A percentile compares a stretch with the other conserved stretches of the same genome.
These are phyloP conservation scores for Hordeum pubiflorum DNA, from an alignment of 202 grass and related monocot genomes.

Conservation along the genomic window DNA sequence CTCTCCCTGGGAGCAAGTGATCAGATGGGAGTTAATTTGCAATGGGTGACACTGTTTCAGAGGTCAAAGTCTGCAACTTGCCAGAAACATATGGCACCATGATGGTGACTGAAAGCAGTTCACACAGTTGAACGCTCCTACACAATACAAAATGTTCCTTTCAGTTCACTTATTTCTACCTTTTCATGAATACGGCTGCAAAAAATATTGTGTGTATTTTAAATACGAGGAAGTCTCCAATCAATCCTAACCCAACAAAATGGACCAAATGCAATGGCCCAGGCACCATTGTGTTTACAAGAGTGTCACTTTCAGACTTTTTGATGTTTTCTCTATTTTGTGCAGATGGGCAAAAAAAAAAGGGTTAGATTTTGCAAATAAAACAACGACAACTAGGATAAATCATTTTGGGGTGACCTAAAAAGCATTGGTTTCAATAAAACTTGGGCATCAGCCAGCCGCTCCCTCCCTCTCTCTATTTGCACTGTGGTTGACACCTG, in stretches of 20 bases:
- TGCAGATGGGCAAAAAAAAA: neutral
- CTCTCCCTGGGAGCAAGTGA: neutral
- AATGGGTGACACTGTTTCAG: neutral
- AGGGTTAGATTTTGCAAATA: neutral
- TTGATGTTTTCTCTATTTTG: slow-evolving; percentile 3
- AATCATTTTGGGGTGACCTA: neutral
- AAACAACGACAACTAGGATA: neutral
- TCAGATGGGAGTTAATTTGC: neutral
- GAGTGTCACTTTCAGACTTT: neutral
- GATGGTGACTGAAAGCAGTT: neutral
- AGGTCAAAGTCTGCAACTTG: neutral
- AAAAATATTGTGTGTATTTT: neutral
- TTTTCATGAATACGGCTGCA: neutral
- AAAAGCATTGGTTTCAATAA: neutral
- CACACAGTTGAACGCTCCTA: neutral
- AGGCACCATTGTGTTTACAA: neutral
- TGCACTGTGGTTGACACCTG: slow-evolving; percentile 2
- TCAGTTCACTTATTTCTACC: neutral
- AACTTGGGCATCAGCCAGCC: neutral
- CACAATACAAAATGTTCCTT: neutral
- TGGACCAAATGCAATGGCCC: neutral
- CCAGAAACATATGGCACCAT: neutral
- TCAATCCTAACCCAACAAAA: neutral
- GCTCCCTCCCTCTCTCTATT: neutral
- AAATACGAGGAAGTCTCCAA: neutral